These are phyloP conservation scores for Xylaria longipes DNA, from an alignment of 495 filamentous ascomycete genomes.

Conservation along the genomic window DNA sequence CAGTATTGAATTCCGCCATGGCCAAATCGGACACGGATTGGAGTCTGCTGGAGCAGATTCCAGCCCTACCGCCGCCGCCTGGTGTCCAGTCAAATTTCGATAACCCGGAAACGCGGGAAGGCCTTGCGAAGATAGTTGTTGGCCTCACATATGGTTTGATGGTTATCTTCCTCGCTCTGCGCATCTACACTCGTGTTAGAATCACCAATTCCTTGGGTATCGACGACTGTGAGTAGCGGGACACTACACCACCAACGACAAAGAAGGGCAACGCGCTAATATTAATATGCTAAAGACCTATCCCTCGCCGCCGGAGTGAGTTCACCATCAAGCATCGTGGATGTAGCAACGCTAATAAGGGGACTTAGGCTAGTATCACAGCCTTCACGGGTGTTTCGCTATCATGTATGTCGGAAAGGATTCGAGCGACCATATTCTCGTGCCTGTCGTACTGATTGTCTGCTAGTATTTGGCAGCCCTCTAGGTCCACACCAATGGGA, in stretches of 20 bases:
- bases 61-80: conserved; percentile 28
- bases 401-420: conserved; percentile 22
- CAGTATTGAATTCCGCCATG: not conserved
- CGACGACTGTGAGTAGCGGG: conserved; percentile 29
- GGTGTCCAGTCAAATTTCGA: conserved; percentile 29
- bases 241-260: not conserved
- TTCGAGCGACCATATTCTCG: too few relatives aligned
- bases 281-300: conserved; percentile 19
- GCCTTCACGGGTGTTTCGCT: conserved; percentile 23
- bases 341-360: not conserved
- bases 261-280: conserved; percentile 17
- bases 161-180: conserved; percentile 29
- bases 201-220: conserved; percentile 22
- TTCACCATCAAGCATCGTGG: not conserved
- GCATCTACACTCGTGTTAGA: conserved; percentile 28
- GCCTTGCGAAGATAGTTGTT: conserved; percentile 18
- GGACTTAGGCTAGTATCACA: conserved; percentile 21
- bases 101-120: conserved; percentile 23
- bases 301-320: conserved; percentile 29
- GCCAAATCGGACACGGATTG: conserved; percentile 3
- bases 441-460: conserved; percentile 4
- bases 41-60: conserved; percentile 25
- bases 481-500: conserved; percentile 32
- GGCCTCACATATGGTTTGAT: conserved; percentile 27
- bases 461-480: conserved; percentile 19